Base-by-base conservation (phyloP, 2,329 filamentous ascomycete genomes). In the Aureobasidium zeae region DNA sequence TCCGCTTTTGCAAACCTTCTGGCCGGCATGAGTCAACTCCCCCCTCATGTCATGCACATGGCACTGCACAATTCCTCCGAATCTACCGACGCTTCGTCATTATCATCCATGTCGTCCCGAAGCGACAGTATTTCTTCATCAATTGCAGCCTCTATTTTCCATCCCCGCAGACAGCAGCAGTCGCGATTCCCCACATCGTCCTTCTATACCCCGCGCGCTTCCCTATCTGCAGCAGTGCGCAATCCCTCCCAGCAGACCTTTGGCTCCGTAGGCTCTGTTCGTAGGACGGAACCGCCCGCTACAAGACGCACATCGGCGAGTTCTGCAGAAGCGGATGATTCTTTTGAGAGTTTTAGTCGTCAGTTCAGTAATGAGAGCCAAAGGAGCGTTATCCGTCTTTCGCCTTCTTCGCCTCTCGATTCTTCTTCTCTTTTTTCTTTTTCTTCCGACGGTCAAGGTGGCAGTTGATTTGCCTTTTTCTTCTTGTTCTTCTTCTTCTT, bases 1-100 rank as follows among this genome's bases (percentile, higher is more conserved):
- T 74, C 79, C 45, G 70, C 84, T 19, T 95, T 96, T 61, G 83
- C 88, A 2, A 77, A 83, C 42, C 68, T 96, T 0, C 67, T 96
- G 11, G 77, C 83, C 41, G 74, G 72, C 13, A 94, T 96, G 83
- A 35, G 20, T 5, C 24, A 36, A n/a, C 21, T 44, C 5, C 32
- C 37, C 13, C 20, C 37, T n/a, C 22, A 15, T 2, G 5, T 39
- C 11, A 28, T 39, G 16, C 21, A 37, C 16, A 12, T 38, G 28
- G 34, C 34, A 2, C 26, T 22, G 10, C 6, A 16, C 12, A 16
- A 28, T 8, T 22, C 21, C 11, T 20, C 19, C 3, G 2, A n/a
- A n/a, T 21, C 39, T 12, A 26, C 26, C 7, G 43, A 45, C 4
- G 22, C 20, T 17, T 45, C 43, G 3, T 26, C 16, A n/a, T 21